Conservation (phyloP, 2,329 filamentous ascomycete species). For the Trichophyton schoenleinii region DNA sequence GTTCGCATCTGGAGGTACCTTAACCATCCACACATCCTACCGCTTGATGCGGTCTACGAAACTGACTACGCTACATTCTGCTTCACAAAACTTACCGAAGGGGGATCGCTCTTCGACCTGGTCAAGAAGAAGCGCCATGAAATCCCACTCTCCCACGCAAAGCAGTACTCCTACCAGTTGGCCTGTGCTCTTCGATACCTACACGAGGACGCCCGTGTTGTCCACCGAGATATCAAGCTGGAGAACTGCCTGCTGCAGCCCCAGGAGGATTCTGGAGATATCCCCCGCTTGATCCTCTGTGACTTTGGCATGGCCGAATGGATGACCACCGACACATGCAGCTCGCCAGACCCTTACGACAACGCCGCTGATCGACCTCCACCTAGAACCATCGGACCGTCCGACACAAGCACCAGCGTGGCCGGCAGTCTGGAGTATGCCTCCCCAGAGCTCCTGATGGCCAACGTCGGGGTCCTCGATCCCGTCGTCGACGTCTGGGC, state of each 20-base stretch:
- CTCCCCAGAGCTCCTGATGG: slow-evolving; percentile 35
- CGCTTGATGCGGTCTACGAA: slow-evolving; percentile 52
- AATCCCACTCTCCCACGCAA: slow-evolving; percentile 40
- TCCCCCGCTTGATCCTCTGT: slow-evolving; percentile 44
- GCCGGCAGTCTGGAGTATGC: slow-evolving; percentile 49
- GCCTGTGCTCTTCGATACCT: slow-evolving; percentile 53
- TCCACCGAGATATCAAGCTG: slow-evolving; percentile 56
- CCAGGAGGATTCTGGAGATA: slow-evolving; percentile 30
- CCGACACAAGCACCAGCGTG: slow-evolving; percentile 44
- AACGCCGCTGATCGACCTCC: slow-evolving; percentile 36
- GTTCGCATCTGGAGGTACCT: slow-evolving; percentile 55
- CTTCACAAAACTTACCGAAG: slow-evolving; percentile 51
- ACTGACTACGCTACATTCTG: slow-evolving; percentile 58
- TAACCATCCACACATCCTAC: slow-evolving; percentile 49
- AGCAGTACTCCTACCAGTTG: slow-evolving; percentile 50
- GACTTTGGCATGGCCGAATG: slow-evolving; percentile 61
- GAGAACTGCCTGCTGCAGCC: slow-evolving; percentile 50
- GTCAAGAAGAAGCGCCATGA: slow-evolving; percentile 45
- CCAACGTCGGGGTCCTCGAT: slow-evolving; percentile 29
- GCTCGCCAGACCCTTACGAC: slow-evolving; percentile 39
- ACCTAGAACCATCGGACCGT: slow-evolving; percentile 40
- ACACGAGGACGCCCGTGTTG: slow-evolving; percentile 53
- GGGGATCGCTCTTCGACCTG: slow-evolving; percentile 53
- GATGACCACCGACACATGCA: slow-evolving; percentile 44
- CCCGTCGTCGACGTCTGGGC: slow-evolving; percentile 55